phyloP scores from a whole-genome alignment of 306 rosid species.

The Gastrolobium bilobum region DNA sequence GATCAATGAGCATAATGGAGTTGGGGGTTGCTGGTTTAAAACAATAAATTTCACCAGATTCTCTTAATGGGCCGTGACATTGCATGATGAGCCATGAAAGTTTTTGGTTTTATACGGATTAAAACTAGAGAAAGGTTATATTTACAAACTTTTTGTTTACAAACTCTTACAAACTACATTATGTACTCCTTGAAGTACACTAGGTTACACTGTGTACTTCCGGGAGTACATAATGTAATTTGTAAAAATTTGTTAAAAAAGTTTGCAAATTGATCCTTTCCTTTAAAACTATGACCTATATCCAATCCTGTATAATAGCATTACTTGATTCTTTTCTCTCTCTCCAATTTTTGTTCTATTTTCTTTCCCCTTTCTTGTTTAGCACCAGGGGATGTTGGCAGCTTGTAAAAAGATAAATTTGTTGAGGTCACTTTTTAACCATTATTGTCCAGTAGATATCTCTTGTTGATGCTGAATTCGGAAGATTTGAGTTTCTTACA shows the following conservation, averaged over 20 bases:
- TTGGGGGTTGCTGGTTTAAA: conserved; percentile 43
- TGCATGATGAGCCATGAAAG: conserved; percentile 19
- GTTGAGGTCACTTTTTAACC: conserved; percentile 31
- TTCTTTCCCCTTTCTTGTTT: conserved; percentile 39
- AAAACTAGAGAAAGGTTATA: neutral
- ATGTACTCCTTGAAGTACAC: no score
- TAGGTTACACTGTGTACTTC: no score
- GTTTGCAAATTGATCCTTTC: no score
- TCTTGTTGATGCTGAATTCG: conserved; percentile 38
- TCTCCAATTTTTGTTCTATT: conserved; percentile 41
- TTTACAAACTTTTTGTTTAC: no score
- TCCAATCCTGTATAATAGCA: conserved; percentile 44
- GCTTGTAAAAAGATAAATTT: conserved; percentile 56
- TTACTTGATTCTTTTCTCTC: conserved; percentile 15
- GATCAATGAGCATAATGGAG: conserved; percentile 40
- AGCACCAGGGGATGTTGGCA: conserved; percentile 48
- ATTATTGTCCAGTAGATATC: conserved; percentile 37
- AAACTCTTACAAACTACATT: no score
- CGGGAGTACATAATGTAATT: no score
- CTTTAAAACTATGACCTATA: neutral
- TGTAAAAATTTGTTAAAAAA: no score
- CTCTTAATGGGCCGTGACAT: conserved; percentile 13
- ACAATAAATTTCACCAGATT: conserved; percentile 16
- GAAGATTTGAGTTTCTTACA: conserved; percentile 28
- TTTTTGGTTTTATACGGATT: conserved; percentile 33